Percentiles rank a stretch among this genome's conserved stretches.
Evolutionary conservation across 2,329 filamentous ascomycete genomes (phyloP).

Genomic region (Sporothrix luriei): DNA sequence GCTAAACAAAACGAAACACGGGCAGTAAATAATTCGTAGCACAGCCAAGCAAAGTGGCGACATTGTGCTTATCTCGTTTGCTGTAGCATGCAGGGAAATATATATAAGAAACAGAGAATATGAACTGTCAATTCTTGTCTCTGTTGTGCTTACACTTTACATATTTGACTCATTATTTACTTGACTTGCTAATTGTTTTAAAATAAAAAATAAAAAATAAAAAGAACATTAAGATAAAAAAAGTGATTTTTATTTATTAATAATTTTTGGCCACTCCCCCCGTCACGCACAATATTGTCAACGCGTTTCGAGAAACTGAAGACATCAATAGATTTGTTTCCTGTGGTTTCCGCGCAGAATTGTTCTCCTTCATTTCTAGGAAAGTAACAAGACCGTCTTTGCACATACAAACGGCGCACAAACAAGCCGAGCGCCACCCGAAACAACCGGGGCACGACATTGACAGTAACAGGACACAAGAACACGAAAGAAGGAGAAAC

Average conservation of each 20-base stretch:
- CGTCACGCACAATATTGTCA: no score
- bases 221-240: no score
- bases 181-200: no score
- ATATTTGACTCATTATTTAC: no score
- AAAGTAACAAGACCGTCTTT: neutral
- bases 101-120: neutral
- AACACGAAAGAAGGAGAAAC: neutral
- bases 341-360: neutral
- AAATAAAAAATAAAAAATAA: neutral
- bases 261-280: no score
- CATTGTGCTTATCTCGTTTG: neutral
- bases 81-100: neutral
- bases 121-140: no score
- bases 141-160: no score
- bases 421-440: neutral
- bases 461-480: neutral
- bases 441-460: neutral
- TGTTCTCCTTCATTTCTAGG: neutral
- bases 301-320: no score
- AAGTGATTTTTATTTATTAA: no score
- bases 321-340: no score
- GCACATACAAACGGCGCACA: conserved; percentile 4
- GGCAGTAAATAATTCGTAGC: neutral
- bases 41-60: conserved; percentile 5
- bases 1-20: conserved; percentile 14